phyloP scores from a whole-genome alignment of 2,329 filamentous ascomycete genomes.

The Talaromyces sp. region DNA sequence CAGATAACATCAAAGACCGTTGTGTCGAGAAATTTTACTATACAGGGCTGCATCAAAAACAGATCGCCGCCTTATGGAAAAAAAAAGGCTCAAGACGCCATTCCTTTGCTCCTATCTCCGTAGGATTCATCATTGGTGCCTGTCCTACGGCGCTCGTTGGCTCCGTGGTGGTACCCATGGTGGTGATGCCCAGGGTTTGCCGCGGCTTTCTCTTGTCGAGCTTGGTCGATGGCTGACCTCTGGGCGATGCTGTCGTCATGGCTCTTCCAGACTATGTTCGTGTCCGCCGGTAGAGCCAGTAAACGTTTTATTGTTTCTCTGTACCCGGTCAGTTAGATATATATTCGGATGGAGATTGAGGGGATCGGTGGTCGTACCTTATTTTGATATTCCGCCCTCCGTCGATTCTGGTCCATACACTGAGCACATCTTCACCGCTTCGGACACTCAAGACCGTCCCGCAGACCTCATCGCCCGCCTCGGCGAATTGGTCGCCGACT shows the following conservation, averaged over 20 bases:
- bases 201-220: slow-evolving; percentile 74
- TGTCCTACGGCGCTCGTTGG: slow-evolving; percentile 43
- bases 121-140: slow-evolving; percentile 45
- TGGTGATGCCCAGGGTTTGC: slow-evolving; percentile 36
- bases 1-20: slow-evolving; percentile 33
- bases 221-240: slow-evolving; percentile 84
- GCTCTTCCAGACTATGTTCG: slow-evolving; percentile 90
- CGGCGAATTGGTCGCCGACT: slow-evolving; percentile 89
- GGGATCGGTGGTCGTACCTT: slow-evolving; percentile 56
- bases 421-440: slow-evolving; percentile 94
- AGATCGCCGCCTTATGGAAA: slow-evolving; percentile 18
- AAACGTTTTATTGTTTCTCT: slow-evolving; percentile 94
- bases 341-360: background rate
- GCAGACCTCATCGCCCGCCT: slow-evolving; percentile 90
- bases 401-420: slow-evolving; percentile 94
- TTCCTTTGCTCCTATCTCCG: slow-evolving; percentile 43
- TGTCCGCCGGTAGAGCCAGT: slow-evolving; percentile 81
- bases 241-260: slow-evolving; percentile 96
- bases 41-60: slow-evolving; percentile 23
- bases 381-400: slow-evolving; percentile 95
- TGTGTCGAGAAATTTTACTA: slow-evolving; percentile 41
- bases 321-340: slow-evolving; percentile 25
- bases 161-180: slow-evolving; percentile 34
- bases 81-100: slow-evolving; percentile 31
- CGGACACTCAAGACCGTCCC: slow-evolving; percentile 91